Evolutionary conservation across 495 filamentous ascomycete genomes (phyloP).

Genomic region (Darksidea phi): DNA sequence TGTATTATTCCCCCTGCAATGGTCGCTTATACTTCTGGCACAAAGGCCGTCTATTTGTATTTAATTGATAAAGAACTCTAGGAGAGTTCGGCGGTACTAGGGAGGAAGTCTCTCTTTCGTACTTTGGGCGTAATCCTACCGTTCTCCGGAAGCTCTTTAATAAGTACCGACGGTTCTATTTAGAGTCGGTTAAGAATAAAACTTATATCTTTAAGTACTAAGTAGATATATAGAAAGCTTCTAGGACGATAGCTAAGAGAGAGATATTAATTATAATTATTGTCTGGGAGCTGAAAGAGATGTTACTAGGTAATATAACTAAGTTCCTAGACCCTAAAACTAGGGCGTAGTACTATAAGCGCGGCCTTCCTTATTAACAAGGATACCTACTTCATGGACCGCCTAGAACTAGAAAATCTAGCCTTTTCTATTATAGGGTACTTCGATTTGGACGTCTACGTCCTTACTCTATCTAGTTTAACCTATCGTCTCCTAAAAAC

Average conservation of each 20-base stretch:
- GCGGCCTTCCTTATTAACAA: slow-evolving; percentile 14
- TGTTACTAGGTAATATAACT: slow-evolving; percentile 9
- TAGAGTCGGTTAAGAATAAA: slow-evolving; percentile 15
- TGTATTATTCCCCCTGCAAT: slow-evolving; percentile 16
- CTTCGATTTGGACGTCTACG: not conserved
- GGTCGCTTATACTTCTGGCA: slow-evolving; percentile 18
- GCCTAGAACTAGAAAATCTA: slow-evolving; percentile 26
- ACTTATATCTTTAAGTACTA: slow-evolving; percentile 18
- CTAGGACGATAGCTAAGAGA: slow-evolving; percentile 12
- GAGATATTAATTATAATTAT: slow-evolving; percentile 19
- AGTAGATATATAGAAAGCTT: slow-evolving; percentile 16
- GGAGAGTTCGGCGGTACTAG: slow-evolving; percentile 10
- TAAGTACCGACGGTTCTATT: slow-evolving; percentile 13
- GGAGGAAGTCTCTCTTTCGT: slow-evolving; percentile 13
- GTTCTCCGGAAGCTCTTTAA: slow-evolving; percentile 10
- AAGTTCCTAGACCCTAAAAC: slow-evolving; percentile 19
- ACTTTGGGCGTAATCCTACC: slow-evolving; percentile 10
- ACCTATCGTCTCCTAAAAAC: not conserved
- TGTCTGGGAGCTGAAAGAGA: slow-evolving; percentile 14
- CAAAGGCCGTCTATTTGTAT: slow-evolving; percentile 16
- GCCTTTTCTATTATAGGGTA: slow-evolving; percentile 9
- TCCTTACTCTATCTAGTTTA: no score
- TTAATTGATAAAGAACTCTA: slow-evolving; percentile 13
- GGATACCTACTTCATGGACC: slow-evolving; percentile 16
- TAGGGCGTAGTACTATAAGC: slow-evolving; percentile 11